Evolutionary conservation across 192 early-diverging fungal genomes (phyloP), one percentile per base, ranked within the genome.

Genomic region (Lunasporangiospora selenospora): DNA sequence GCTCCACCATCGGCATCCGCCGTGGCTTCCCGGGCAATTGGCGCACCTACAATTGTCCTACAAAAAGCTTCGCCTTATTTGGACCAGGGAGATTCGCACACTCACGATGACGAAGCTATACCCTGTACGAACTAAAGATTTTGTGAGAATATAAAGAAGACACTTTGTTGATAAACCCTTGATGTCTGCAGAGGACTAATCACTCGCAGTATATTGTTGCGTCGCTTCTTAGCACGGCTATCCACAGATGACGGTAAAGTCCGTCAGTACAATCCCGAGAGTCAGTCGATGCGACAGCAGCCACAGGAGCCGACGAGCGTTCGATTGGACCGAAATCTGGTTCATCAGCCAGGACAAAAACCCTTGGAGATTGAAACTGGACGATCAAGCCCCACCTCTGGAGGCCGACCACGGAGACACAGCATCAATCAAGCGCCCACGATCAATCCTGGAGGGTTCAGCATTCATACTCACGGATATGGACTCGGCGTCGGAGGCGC

Each of bases 391-490:
- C 65, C 65, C n/a, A n/a, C n/a, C n/a, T n/a, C n/a, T n/a, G n/a
- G n/a, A n/a, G n/a, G n/a, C n/a, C n/a, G n/a, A n/a, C n/a, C n/a
- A 1, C 7, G 65, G 9, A 36, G 65, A 36, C 54, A 67, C 43
- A 58, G 55, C n/a, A 58, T 59, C 51, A 67, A 58, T 30, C 65
- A 65, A 6, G 52, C 62, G 5, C 62, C 61, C 4, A 27, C 33
- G 6, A 23, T 55, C 9, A 23, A n/a, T n/a, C n/a, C n/a, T n/a
- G n/a, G n/a, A n/a, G n/a, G n/a, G n/a, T n/a, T n/a, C n/a, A n/a
- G n/a, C n/a, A n/a, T n/a, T n/a, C 38, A 33, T 23, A 29, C 45
- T 12, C 31, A 45, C 39, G 3, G 33, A 4, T 23, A 59, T 50
- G 56, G 65, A 16, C 45, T 53, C 27, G 56, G 53, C 0, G 39